Base-by-base conservation (phyloP, 495 filamentous ascomycete species). In the Aspergillus indologenus region DNA sequence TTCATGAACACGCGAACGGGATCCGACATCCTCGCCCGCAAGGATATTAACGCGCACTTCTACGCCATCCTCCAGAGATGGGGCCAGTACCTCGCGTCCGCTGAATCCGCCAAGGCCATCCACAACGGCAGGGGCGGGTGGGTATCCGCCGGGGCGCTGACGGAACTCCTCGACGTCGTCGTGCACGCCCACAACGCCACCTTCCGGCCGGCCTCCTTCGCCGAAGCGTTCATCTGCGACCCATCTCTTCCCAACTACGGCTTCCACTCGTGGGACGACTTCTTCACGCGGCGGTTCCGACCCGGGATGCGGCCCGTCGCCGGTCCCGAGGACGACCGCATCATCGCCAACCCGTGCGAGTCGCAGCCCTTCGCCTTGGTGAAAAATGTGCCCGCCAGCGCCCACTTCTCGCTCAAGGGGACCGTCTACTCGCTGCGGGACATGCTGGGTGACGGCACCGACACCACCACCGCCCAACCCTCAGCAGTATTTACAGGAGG, bases 221-320 rank as follows among this genome's bases (percentile, higher is more conserved):
- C 20, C 1, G 18, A 49, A 21, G 20, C 23, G 3, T 49, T 22
- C 18, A 14, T 49, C 46, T 49, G 46, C 46, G 46, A 49, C 46
- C 46, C 46, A 1, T 0, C 46, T 5, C 11, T 26, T 5, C 46
- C 46, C 11, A 11, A 49, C 46, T 40, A 40, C 62, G 88, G 87
- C 26, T 76, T 77, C 68, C 78, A 71, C 34, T 88, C 85, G 2
- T 90, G 88, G 88, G 86, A 91, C 57, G 77, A 85, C 56, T 91
- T 90, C 71, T 91, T 91, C 73, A 87, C 83, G 0, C 81, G 88
- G 21, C 49, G 74, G 3, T 79, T 88, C 52, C 73, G 71, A 4
- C 66, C 76, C 0, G 68, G 70, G 17, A 74, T 83, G 3, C 80
- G 87, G 0, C 87, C 87, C 5, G 67, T 88, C 5, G 80, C 78